Conservation (phyloP, 495 filamentous ascomycete species). For the Aspergillus conjunctus region DNA sequence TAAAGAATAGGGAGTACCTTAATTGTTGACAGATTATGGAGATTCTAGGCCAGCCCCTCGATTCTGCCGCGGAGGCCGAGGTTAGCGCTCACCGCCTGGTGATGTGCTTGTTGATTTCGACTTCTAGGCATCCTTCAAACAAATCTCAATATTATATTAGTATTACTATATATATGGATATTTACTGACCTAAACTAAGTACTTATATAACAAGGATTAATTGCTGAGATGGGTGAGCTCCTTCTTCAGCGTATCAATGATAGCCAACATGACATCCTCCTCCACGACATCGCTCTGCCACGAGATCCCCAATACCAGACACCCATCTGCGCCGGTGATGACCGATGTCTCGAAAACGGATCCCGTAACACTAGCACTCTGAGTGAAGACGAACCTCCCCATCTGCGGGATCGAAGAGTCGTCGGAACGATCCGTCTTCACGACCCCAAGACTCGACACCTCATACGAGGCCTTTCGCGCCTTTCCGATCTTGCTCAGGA, state of each 20-base stretch:
- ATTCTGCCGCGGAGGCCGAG: conserved; percentile 33
- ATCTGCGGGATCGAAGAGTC: conserved; percentile 31
- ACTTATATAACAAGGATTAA: not conserved
- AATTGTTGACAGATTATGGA: too few species aligned
- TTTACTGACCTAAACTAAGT: not conserved
- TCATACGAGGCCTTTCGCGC: conserved; percentile 39
- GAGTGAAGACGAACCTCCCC: conserved; percentile 45
- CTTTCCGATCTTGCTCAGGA: conserved; percentile 37
- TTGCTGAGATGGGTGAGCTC: conserved; percentile 24
- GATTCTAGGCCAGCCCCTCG: conserved; percentile 18
- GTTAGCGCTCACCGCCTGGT: conserved; percentile 26
- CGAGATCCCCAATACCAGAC: conserved; percentile 36
- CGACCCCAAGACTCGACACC: conserved; percentile 49
- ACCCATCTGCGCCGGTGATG: conserved; percentile 44
- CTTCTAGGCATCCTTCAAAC: not conserved
- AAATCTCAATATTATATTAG: not conserved
- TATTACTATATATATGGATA: not conserved
- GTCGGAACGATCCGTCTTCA: conserved; percentile 26
- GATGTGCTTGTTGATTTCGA: not conserved
- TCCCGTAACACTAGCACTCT: conserved; percentile 47
- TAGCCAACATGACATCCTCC: conserved; percentile 23
- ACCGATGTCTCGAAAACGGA: conserved; percentile 40
- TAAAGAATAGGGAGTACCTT: not conserved
- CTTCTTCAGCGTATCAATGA: conserved; percentile 27
- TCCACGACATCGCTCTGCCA: conserved; percentile 47